A percentile compares a stretch with the other conserved stretches of the same genome.
phyloP scores from a whole-genome alignment of 2,329 filamentous ascomycete genomes.

The Penicillium freii region DNA sequence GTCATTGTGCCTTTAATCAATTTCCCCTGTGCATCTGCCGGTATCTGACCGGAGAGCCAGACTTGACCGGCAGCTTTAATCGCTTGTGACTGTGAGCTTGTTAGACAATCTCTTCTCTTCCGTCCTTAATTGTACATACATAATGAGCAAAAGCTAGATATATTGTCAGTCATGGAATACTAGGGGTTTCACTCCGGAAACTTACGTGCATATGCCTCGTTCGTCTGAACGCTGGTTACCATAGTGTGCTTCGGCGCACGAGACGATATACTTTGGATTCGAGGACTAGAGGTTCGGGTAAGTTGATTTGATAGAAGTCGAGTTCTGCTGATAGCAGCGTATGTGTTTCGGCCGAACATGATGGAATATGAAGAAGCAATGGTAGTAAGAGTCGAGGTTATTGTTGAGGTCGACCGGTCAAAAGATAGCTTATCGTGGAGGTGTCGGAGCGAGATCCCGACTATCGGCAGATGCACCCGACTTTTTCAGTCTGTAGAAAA shows the following conservation, averaged over 20 bases:
- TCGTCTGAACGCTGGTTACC: conserved; percentile 1
- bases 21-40: conserved; percentile 56
- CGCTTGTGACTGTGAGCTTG: conserved; percentile 28
- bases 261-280: background rate
- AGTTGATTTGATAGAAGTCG: background rate
- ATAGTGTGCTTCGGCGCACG: background rate
- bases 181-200: background rate
- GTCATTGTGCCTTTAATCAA: conserved; percentile 47
- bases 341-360: background rate
- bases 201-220: conserved; percentile 2
- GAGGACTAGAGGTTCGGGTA: background rate
- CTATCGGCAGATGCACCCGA: background rate
- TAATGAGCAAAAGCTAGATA: conserved; percentile 1
- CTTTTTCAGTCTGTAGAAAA: background rate
- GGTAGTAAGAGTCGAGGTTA: background rate
- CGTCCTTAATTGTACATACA: background rate
- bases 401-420: background rate
- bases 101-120: background rate
- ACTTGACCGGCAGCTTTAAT: conserved; percentile 61
- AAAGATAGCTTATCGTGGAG: background rate
- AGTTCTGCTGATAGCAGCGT: background rate
- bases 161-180: background rate
- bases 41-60: conserved; percentile 69
- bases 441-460: background rate
- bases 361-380: background rate